Evolutionary conservation across 73 alveolate species (phyloP).

Genomic region (Urostyla sp.): DNA sequence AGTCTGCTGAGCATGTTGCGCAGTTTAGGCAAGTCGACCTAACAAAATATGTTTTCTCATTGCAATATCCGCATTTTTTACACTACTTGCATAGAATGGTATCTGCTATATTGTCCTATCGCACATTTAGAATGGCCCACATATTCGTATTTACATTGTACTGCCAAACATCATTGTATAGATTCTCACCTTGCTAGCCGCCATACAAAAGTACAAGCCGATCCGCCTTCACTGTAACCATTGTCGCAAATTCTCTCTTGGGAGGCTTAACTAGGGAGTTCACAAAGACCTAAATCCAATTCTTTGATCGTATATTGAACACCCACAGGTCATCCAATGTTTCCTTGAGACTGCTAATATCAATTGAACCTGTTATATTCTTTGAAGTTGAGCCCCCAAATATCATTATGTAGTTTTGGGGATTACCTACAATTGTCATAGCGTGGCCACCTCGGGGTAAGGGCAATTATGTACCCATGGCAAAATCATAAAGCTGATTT

Average conservation of each 20-base stretch:
- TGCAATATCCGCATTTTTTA: background rate
- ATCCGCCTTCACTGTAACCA: slow-evolving; percentile 66
- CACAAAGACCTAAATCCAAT: slow-evolving; percentile 62
- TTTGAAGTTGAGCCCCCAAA: slow-evolving; percentile 64
- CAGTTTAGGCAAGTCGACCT: slow-evolving; percentile 32
- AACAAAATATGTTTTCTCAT: background rate
- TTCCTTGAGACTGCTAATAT: background rate
- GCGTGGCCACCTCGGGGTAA: slow-evolving; percentile 64
- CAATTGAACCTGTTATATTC: background rate
- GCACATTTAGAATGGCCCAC: slow-evolving; percentile 64
- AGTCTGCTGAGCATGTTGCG: background rate
- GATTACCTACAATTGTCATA: slow-evolving; percentile 72
- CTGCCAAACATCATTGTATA: slow-evolving; percentile 68
- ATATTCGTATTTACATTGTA: slow-evolving; percentile 71
- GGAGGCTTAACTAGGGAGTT: slow-evolving; percentile 62
- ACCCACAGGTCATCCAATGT: slow-evolving; percentile 71
- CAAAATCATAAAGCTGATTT: background rate
- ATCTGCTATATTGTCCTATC: background rate
- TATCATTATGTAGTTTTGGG: slow-evolving; percentile 60
- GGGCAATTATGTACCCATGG: slow-evolving; percentile 42
- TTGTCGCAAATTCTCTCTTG: slow-evolving; percentile 47
- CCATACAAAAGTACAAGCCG: slow-evolving; percentile 68
- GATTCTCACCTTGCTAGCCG: slow-evolving; percentile 65
- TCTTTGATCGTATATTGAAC: slow-evolving; percentile 17
- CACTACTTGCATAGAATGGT: background rate